Percentiles rank a stretch among this genome's conserved stretches.
These are phyloP conservation scores for Claviceps sorghi DNA, from an alignment of 2,329 filamentous ascomycete genomes.

Conservation along the genomic window DNA sequence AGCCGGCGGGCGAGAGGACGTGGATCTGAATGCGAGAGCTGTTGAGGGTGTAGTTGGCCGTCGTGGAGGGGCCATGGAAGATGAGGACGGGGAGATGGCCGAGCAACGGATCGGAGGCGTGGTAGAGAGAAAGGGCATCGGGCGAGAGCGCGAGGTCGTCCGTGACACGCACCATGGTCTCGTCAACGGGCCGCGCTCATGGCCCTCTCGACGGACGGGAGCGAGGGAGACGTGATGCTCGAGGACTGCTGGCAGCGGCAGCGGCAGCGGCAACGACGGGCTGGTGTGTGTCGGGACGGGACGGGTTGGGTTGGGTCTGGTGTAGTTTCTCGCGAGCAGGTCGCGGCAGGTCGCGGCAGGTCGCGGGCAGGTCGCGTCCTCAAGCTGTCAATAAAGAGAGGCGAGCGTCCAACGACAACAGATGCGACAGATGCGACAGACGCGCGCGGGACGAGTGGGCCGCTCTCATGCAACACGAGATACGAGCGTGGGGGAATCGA, in stretches of 20 bases:
- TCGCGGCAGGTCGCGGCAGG: neutral
- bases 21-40: slow-evolving; percentile 92
- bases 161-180: slow-evolving; percentile 69
- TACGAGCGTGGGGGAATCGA: too few relatives aligned
- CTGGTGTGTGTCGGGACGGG: neutral
- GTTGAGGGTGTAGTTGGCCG: slow-evolving; percentile 71
- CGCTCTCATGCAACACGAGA: neutral
- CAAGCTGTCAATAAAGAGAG: neutral
- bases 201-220: neutral
- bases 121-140: slow-evolving; percentile 75
- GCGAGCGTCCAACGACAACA: neutral
- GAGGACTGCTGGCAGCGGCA: neutral
- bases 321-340: neutral
- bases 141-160: slow-evolving; percentile 65
- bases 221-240: neutral
- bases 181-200: slow-evolving; percentile 15
- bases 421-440: neutral
- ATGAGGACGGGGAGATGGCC: slow-evolving; percentile 70
- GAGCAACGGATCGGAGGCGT: slow-evolving; percentile 71
- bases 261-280: too few relatives aligned
- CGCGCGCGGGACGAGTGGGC: slow-evolving; percentile 3
- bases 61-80: slow-evolving; percentile 85
- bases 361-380: neutral
- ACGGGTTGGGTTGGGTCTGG: neutral
- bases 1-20: slow-evolving; percentile 76